phyloP scores from a whole-genome alignment of 129 eudicot genomes.

The Deinandra increscens region DNA sequence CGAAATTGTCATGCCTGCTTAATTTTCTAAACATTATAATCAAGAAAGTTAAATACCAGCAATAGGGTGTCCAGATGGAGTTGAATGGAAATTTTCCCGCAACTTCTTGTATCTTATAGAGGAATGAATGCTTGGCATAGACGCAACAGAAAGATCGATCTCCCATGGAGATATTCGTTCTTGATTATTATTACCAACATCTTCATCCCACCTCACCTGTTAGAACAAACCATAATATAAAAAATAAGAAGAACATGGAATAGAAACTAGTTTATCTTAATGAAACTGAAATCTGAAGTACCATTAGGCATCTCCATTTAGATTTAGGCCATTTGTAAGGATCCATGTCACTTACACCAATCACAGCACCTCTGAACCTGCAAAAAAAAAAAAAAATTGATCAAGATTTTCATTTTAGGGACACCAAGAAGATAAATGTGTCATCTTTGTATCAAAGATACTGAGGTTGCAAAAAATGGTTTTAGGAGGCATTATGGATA shows the following conservation, averaged over 20 bases:
- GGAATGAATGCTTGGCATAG: conserved; percentile 68
- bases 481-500: background rate
- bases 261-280: background rate
- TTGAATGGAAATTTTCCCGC: conserved; percentile 52
- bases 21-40: background rate
- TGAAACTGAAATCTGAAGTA: conserved; percentile 28
- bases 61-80: conserved; percentile 49
- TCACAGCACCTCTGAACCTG: conserved; percentile 82
- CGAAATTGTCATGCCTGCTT: background rate
- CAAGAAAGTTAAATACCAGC: conserved; percentile 35
- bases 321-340: conserved; percentile 89
- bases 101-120: conserved; percentile 72
- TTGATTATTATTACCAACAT: conserved; percentile 50
- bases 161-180: conserved; percentile 97
- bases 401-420: conserved; percentile 13
- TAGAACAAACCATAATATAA: background rate
- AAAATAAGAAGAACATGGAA: background rate
- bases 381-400: conserved; percentile 27
- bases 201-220: conserved; percentile 98
- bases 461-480: background rate
- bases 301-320: conserved; percentile 94
- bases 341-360: conserved; percentile 71
- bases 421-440: conserved; percentile 7
- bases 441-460: background rate
- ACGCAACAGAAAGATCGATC: conserved; percentile 65